phyloP scores from a whole-genome alignment of 1,284 basidiomycete genomes.

The Trichosporon sp. region DNA sequence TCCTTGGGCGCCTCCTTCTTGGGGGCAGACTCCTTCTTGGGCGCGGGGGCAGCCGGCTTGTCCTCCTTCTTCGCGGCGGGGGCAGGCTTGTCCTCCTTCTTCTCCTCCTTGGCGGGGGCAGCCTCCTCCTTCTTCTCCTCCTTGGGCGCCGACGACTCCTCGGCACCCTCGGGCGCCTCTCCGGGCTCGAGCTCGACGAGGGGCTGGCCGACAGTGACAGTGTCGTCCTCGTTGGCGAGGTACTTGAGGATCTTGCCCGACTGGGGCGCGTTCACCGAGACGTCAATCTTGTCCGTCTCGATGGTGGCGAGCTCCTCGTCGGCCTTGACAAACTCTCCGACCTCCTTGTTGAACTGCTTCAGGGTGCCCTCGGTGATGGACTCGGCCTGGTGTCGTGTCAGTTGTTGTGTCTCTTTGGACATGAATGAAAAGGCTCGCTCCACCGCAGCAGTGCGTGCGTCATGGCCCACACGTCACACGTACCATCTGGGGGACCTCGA shows the following conservation, averaged over 20 bases:
- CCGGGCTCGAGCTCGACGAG: slow-evolving; percentile 88
- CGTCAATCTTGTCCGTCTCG: slow-evolving; percentile 99
- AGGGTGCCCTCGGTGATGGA: slow-evolving; percentile 97
- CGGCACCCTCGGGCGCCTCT: slow-evolving; percentile 52
- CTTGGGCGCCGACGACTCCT: slow-evolving; percentile 32
- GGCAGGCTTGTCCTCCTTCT: slow-evolving; percentile 40
- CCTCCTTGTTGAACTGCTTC: slow-evolving; percentile 91
- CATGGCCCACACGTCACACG: slow-evolving; percentile 10
- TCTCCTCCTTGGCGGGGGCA: slow-evolving; percentile 44
- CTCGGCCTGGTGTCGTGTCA: slow-evolving; percentile 59
- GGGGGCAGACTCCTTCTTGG: slow-evolving; percentile 51
- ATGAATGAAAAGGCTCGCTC: not conserved
- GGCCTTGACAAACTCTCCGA: slow-evolving; percentile 81
- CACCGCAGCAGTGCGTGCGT: not conserved
- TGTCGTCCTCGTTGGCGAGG: slow-evolving; percentile 86
- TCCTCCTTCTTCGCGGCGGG: slow-evolving; percentile 37
- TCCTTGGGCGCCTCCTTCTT: slow-evolving; percentile 52
- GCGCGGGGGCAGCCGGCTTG: slow-evolving; percentile 1
- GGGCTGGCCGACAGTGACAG: slow-evolving; percentile 91
- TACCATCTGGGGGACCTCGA: slow-evolving; percentile 94
- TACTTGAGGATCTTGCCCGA: slow-evolving; percentile 84
- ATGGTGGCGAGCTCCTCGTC: slow-evolving; percentile 98
- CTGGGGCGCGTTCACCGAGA: slow-evolving; percentile 89
- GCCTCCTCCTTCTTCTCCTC: slow-evolving; percentile 50
- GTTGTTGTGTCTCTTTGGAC: not conserved